Evolutionary conservation across 108 stramenopile species (phyloP), one percentile per base, ranked within the genome.

Genomic region (Chaetoceros muelleri): DNA sequence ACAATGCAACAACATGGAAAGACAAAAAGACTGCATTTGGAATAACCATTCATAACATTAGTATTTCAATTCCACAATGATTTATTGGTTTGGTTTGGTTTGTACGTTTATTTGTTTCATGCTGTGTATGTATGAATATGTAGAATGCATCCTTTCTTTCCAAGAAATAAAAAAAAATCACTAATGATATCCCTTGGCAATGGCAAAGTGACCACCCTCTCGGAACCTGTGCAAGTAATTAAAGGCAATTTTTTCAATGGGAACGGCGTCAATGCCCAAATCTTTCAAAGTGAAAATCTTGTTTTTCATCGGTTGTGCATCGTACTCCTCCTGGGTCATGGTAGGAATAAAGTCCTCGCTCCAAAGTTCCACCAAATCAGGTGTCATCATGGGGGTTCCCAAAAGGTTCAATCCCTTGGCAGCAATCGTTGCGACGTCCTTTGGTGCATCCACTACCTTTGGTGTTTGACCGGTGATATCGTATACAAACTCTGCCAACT

Each of bases 401-500:
- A 79, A 66, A 34, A 73, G 59, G 40, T 85, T 68, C 56, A 81
- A 26, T 7, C 84, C 63, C 30, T 64, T 67, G n/a, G 81, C 94
- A 54, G 69, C 48, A 25, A 67, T 49, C 17, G 54, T 53, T 31
- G 72, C 86, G 30, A 66, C 55, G 22, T 65, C 53, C 22, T 71
- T 55, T 2, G 94, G 91, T 1, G 91, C n/a, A 46, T 79, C 76
- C 30, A 84, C 30, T 30, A 88, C 50, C 8, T 5, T 49, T 8
- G 75, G 74, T 23, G 73, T 57, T 58, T 78, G 81, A 30, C 70
- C 76, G 24, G 92, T 93, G 29, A 93, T 75, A 68, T 99, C 95
- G 56, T 85, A 77, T 21, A 94, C 92, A 62, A 94, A 96, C 52
- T 82, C 76, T 26, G 79, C 93, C 48, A 98, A 61, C 67, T 99